Percentiles rank a stretch among this genome's conserved stretches.
These are phyloP conservation scores for Colletotrichum liaoningense DNA, from an alignment of 2,329 filamentous ascomycete genomes.

Conservation along the genomic window DNA sequence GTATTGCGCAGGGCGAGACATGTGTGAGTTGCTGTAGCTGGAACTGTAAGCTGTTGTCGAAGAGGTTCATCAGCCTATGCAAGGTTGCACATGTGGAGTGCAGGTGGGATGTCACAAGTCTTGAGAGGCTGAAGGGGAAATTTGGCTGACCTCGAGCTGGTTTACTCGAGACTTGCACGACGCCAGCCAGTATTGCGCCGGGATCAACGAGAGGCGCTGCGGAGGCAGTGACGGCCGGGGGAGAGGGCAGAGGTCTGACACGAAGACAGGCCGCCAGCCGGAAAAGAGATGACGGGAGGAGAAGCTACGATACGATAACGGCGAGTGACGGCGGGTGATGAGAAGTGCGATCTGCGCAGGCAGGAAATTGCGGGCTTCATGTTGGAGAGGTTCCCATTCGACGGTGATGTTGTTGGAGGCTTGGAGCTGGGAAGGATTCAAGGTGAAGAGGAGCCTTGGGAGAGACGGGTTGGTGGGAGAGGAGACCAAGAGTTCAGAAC, in stretches of 20 bases:
- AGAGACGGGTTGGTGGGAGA: slow-evolving; percentile 19
- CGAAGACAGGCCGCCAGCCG: too few species aligned
- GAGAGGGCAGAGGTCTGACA: too few species aligned
- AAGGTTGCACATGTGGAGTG: background rate
- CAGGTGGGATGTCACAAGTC: background rate
- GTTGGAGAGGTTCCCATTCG: slow-evolving; percentile 30
- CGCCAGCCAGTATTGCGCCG: background rate
- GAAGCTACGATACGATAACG: slow-evolving; percentile 1
- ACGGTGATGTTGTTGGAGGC: background rate
- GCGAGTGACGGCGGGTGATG: slow-evolving; percentile 10
- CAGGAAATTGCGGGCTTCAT: slow-evolving; percentile 32
- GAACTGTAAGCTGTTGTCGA: background rate
- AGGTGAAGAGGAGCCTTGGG: background rate
- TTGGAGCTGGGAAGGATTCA: background rate
- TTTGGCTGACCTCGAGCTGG: background rate
- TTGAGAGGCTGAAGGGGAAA: background rate
- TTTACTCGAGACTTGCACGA: background rate
- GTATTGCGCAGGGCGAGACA: background rate
- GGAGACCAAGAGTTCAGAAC: background rate
- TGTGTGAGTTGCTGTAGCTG: background rate
- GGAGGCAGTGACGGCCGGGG: background rate
- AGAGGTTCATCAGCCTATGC: background rate
- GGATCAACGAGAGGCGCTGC: slow-evolving; percentile 4
- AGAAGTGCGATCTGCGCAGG: slow-evolving; percentile 31
- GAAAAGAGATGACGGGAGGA: background rate